Base-by-base conservation (phyloP, 768 basidiomycete genomes). In the Collybia mongolica region DNA sequence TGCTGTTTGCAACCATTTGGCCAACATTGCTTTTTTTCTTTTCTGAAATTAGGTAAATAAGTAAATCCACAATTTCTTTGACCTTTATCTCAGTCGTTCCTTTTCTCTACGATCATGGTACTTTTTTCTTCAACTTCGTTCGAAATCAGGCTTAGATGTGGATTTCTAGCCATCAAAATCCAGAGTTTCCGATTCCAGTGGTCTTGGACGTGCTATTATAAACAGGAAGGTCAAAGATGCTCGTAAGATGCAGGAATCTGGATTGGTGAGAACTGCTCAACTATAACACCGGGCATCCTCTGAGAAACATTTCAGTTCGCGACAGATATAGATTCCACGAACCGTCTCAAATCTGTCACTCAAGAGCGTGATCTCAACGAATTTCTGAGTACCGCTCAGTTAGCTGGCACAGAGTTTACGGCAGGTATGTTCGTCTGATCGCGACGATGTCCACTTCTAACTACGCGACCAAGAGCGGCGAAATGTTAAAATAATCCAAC, bases 361-460 rank as follows among this genome's bases (percentile, higher is more conserved):
- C 95, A 98, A 70, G 96, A 99, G 71, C 75, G 84, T 48, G 94
- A 98, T 72, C 75, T 99, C 17, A 94, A 98, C 57, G 96, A 95
- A 68, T 99, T 99, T 65, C 69, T 99, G 48, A 95, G 83, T 62
- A 97, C 92, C 11, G 97, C 97, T 8, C 90, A 93, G 60, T 74
- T 99, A 48, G 97, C 97, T 12, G 96, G 89, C 44, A 90, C 90
- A 9, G 93, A 99, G 59, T 99, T 99, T 63, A 91, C 93, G 15
- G 96, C 96, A 29, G 96, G 95, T 96, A 52, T 29, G 81, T 59
- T 20, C 24, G 14, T 44, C 32, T 35, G 29, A 44, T 8, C 39
- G 20, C 15, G 26, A 28, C 29, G 37, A 26, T 20, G 22, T 44
- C 20, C 9, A 38, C 17, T 38, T 18, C 38, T 55, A 43, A 37